Evolutionary conservation across 1,284 basidiomycete genomes (phyloP).

Genomic region (Rhizoctonia solani): DNA sequence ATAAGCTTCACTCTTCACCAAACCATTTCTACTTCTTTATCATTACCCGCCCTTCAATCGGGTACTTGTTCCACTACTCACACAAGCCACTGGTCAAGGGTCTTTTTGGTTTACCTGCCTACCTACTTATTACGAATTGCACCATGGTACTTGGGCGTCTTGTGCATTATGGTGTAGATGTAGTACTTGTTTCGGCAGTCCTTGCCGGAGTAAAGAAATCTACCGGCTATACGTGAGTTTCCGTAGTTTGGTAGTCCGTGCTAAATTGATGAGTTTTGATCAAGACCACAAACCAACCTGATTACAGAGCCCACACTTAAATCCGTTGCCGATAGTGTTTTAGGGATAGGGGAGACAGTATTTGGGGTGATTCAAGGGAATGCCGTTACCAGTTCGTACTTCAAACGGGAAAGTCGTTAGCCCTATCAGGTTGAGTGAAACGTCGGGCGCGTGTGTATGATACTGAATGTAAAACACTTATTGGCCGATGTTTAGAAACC

Average conservation of each 20-base stretch:
- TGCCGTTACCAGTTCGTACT: constrained; percentile 81
- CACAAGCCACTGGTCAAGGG: no score
- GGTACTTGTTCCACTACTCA: no score
- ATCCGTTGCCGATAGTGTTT: constrained; percentile 76
- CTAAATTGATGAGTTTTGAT: not conserved
- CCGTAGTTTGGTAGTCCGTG: not conserved
- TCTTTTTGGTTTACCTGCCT: not conserved
- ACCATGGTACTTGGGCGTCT: constrained; percentile 79
- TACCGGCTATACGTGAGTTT: constrained; percentile 83
- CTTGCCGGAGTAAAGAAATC: constrained; percentile 90
- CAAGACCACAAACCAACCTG: constrained; percentile 66
- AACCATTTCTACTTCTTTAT: not conserved
- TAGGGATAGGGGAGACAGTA: constrained; percentile 85
- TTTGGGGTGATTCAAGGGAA: constrained; percentile 82
- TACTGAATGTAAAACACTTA: not conserved
- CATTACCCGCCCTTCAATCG: not conserved
- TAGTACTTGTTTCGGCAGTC: constrained; percentile 84
- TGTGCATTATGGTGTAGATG: constrained; percentile 84
- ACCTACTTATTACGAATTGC: not conserved
- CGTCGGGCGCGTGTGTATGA: not conserved
- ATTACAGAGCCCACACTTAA: constrained; percentile 79
- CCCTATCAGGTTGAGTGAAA: not conserved
- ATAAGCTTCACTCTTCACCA: not conserved
- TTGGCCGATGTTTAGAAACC: not conserved
- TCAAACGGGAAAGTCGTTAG: constrained; percentile 43